Base-by-base conservation (phyloP, 1,284 basidiomycete species). In the Pterulicium gracile region DNA sequence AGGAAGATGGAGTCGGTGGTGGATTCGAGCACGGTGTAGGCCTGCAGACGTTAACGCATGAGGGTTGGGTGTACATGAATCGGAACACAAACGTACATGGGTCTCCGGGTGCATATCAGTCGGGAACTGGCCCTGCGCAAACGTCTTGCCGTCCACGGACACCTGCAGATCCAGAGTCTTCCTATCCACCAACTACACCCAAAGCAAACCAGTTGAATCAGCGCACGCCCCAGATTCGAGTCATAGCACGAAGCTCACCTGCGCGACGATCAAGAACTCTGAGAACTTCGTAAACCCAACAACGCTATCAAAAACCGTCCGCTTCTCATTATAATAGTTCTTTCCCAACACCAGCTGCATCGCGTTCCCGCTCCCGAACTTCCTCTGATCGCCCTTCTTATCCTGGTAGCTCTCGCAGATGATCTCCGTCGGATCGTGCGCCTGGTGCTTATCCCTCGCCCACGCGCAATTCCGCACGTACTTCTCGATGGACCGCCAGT, bases 231-330 rank as follows among this genome's bases (percentile, higher is more conserved):
- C 22, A 35, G 21, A 24, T n/a, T n/a, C n/a, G n/a, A n/a, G n/a
- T n/a, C n/a, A n/a, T n/a, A 22, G 46, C 1, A 3, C 3, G 13
- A 42, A 32, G 4, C 75, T 45, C 43, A 96, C 88, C 73, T 95
- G 82, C 13, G 95, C 95, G 18, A 97, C 93, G 35, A 98, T 80
- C 57, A 98, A 71, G 61, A 86, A 98, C 67, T 98, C 89, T 2
- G 90, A 90, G 64, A 98, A 98, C 60, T 93, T 95, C 0, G 96
- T 86, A 67, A 94, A 97, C 2, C 95, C 95, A 52, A 94, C 88
- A 46, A 98, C 81, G 36, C 81, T 72, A 43, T 89, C 77, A 58
- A 98, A 98, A 21, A 98, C 61, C 56, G 76, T 83, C 51, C 70
- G 78, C 68, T 80, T 86, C 52, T 74, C 75, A 41, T 55, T 56